Conservation (phyloP, 495 filamentous ascomycete species). For the Hypoxylon perforatum region DNA sequence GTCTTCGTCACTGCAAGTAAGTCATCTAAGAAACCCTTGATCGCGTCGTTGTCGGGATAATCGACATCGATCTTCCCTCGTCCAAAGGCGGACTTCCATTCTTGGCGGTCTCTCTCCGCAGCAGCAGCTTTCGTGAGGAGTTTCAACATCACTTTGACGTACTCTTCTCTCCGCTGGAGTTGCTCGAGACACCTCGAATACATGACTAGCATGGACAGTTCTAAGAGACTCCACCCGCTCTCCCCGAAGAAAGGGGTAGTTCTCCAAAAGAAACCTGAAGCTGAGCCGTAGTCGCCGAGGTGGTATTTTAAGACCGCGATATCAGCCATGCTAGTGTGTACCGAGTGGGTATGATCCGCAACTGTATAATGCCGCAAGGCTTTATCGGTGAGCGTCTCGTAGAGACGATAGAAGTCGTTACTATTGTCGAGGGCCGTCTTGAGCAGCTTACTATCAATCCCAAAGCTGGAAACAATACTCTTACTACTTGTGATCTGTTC, state of each 20-base stretch:
- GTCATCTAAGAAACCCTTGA: conserved; percentile 71
- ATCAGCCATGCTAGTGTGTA: conserved; percentile 82
- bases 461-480: conserved; percentile 46
- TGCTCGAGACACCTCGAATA: conserved; percentile 86
- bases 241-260: conserved; percentile 85
- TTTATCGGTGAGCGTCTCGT: conserved; percentile 76
- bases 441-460: conserved; percentile 63
- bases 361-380: conserved; percentile 79
- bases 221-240: conserved; percentile 80
- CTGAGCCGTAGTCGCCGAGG: conserved; percentile 75
- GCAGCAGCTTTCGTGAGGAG: conserved; percentile 79
- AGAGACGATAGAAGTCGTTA: conserved; percentile 68
- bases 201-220: conserved; percentile 85
- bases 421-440: conserved; percentile 60
- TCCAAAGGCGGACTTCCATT: conserved; percentile 51
- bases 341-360: conserved; percentile 79
- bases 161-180: conserved; percentile 80
- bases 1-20: conserved; percentile 70
- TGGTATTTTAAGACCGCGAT: conserved; percentile 85
- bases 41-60: conserved; percentile 67
- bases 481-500: conserved; percentile 29
- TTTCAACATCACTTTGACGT: conserved; percentile 77
- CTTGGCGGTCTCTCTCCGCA: conserved; percentile 61
- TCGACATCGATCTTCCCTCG: conserved; percentile 43
- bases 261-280: conserved; percentile 82